phyloP scores from a whole-genome alignment of 2,329 filamentous ascomycete species.

The Blastomyces emzantsi region DNA sequence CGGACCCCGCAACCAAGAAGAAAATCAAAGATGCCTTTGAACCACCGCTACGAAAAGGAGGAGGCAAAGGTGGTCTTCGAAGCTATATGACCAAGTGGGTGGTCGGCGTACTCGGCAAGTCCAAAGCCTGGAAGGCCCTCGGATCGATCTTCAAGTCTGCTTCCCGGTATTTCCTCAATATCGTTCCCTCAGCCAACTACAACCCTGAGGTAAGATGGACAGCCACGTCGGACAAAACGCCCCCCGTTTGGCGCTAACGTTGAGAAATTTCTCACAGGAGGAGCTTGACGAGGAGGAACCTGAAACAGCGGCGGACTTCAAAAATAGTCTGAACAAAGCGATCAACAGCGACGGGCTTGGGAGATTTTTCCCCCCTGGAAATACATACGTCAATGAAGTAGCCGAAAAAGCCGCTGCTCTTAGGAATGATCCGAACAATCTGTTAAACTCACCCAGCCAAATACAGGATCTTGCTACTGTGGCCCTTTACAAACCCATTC shows the following conservation, averaged over 20 bases:
- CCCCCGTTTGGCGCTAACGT: neutral
- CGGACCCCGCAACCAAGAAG: neutral
- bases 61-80: neutral
- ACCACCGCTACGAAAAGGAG: neutral
- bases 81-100: constrained; percentile 3
- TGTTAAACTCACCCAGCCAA: neutral
- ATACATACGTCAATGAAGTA: neutral
- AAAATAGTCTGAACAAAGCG: neutral
- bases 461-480: neutral
- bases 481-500: neutral
- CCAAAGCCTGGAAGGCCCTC: neutral
- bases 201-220: neutral
- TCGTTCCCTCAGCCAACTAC: neutral
- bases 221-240: neutral
- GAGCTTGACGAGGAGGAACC: neutral
- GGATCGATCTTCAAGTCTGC: neutral
- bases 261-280: neutral
- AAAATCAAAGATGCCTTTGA: neutral
- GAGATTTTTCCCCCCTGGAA: constrained; percentile 1
- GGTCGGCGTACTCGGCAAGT: neutral
- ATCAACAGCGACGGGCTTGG: neutral
- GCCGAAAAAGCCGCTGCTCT: neutral
- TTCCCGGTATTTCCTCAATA: constrained; percentile 1
- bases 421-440: neutral
- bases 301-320: neutral